Evolutionary conservation across 345 rosid genomes (phyloP), one percentile per base, ranked within the genome.

Genomic region (Ceriops zippeliana): DNA sequence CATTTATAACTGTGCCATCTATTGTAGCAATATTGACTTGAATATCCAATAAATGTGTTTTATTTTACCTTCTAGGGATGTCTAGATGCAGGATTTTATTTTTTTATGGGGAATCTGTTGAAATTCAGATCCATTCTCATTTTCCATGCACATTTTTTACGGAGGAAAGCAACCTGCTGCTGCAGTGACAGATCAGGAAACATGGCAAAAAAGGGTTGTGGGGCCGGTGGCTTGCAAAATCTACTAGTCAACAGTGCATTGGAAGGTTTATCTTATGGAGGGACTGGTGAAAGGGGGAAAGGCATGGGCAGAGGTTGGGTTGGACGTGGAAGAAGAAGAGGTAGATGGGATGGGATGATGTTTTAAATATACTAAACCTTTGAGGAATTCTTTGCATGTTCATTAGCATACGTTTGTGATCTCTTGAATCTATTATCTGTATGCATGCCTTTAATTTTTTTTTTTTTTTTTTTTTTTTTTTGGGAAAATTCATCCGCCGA

Each of bases 161-260:
- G 91, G 99, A 69, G 90, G 72, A 60, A 95, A 95, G 69, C 83
- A 96, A 27, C 86, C 96, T 62, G 79, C 87, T n/a, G 73, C 67
- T 82, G 85, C 83, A 51, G 72, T 62, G 90, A 82, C 74, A 90
- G 84, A 53, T 76, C 90, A 0, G 71, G 83, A 65, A 86, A 84
- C 73, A 53, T 38, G 6, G 82, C 79, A 42, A 95, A 95, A 78
- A 91, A 79, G 75, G 88, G 93, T 31, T 89, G 96, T 20, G 90
- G 92, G 30, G 79, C 77, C 0, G 88, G 92, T 67, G 86, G 87
- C 52, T 26, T 83, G 69, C 92, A 73, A 67, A 87, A 80, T 68
- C 99, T 91, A 80, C 96, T 88, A 56, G 93, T 95, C 34, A 91
- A 83, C 67, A 85, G 90, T 80, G 97, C 96, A 61, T 81, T 91